phyloP scores from a whole-genome alignment of 2,329 filamentous ascomycete species.

The Colletotrichum sp. region DNA sequence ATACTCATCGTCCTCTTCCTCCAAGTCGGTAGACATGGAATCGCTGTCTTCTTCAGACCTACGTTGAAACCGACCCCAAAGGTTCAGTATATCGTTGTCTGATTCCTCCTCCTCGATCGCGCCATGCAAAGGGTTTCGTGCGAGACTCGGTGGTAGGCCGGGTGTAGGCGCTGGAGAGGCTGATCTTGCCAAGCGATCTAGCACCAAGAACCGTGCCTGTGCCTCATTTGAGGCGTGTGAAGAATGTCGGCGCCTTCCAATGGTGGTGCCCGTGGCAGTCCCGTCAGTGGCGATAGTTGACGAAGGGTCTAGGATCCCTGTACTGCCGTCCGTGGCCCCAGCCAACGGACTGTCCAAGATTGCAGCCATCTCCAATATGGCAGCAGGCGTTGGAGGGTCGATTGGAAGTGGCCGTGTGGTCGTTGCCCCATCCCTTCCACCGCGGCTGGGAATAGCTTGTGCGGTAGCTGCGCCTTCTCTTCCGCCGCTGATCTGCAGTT shows the following conservation, averaged over 20 bases:
- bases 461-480: background rate
- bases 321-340: background rate
- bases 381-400: background rate
- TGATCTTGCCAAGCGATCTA: conserved; percentile 42
- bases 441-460: background rate
- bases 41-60: conserved; percentile 50
- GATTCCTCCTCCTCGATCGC: conserved; percentile 45
- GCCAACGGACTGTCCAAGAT: background rate
- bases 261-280: background rate
- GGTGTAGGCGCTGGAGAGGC: conserved; percentile 8
- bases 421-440: background rate
- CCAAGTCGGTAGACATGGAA: conserved; percentile 35
- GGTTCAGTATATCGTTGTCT: conserved; percentile 51
- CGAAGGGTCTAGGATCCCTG: background rate
- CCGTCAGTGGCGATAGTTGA: background rate
- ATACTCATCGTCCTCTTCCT: conserved; percentile 46
- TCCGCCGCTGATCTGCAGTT: conserved; percentile 64
- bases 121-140: conserved; percentile 18
- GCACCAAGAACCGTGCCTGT: conserved; percentile 34
- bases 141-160: background rate
- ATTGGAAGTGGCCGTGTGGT: background rate
- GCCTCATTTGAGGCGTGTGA: conserved; percentile 33
- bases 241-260: conserved; percentile 40
- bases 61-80: conserved; percentile 54
- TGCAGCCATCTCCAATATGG: background rate